phyloP scores from a whole-genome alignment of 345 rosid species.

The Angophora floribunda region DNA sequence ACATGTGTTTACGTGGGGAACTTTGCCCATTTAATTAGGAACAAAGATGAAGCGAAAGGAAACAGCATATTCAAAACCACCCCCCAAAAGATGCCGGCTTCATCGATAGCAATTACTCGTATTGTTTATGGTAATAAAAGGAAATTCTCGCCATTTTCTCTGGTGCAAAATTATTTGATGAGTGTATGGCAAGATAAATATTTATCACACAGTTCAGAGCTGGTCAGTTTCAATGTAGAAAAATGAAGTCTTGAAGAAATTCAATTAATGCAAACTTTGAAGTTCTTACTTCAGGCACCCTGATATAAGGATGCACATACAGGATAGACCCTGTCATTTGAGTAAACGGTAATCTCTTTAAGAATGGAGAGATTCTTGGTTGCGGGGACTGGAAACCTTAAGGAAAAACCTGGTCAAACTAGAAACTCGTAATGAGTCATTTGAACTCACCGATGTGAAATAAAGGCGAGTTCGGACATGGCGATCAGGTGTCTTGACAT shows the following conservation, averaged over 20 bases:
- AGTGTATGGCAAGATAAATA: neutral
- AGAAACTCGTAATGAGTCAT: neutral
- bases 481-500: conserved; percentile 95
- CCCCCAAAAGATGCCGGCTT: neutral
- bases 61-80: neutral
- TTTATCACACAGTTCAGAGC: neutral
- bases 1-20: neutral
- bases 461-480: conserved; percentile 98
- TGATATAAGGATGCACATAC: neutral
- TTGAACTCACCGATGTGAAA: conserved; percentile 91
- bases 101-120: neutral
- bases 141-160: neutral
- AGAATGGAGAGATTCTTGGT: neutral
- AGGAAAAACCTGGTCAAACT: neutral
- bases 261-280: neutral
- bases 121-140: neutral
- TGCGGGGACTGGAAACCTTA: neutral
- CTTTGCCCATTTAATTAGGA: neutral
- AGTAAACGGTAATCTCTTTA: neutral
- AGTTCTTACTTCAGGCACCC: neutral
- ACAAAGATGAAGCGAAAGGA: neutral
- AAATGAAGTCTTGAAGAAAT: neutral
- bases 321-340: neutral
- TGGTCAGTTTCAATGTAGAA: neutral
- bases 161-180: neutral